phyloP scores from a whole-genome alignment of 2,329 filamentous ascomycete species.

The Didymella pomorum region DNA sequence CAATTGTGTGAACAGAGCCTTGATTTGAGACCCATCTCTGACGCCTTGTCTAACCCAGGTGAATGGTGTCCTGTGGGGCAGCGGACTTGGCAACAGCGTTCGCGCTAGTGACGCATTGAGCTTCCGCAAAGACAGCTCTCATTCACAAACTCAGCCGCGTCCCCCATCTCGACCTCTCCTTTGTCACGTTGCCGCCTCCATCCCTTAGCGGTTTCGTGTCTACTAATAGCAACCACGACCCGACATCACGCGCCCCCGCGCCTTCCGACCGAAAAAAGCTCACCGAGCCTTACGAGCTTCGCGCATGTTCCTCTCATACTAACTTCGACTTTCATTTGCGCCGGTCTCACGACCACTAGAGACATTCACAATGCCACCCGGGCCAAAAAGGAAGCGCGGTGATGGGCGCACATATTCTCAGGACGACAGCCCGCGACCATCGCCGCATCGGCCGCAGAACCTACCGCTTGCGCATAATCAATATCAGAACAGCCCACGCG shows the following conservation, averaged over 20 bases:
- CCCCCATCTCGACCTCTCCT: conserved; percentile 23
- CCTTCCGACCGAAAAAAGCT: background rate
- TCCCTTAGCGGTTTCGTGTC: conserved; percentile 14
- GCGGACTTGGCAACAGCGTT: conserved; percentile 10
- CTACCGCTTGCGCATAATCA: conserved; percentile 61
- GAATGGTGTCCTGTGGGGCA: conserved; percentile 1
- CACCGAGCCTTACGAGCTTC: conserved; percentile 15
- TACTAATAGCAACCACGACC: background rate
- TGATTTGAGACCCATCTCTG: background rate
- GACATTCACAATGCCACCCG: conserved; percentile 59
- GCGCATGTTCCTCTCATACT: conserved; percentile 43
- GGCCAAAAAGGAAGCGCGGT: conserved; percentile 65
- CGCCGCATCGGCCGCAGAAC: conserved; percentile 61
- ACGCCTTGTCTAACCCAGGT: background rate
- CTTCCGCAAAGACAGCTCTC: conserved; percentile 24
- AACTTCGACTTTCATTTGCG: conserved; percentile 29
- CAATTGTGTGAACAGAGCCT: background rate
- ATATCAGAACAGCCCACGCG: conserved; percentile 47
- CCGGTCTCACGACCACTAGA: conserved; percentile 40
- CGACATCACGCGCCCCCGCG: background rate
- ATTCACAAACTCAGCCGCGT: conserved; percentile 28
- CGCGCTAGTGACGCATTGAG: conserved; percentile 23
- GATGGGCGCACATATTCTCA: conserved; percentile 55
- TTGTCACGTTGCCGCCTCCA: conserved; percentile 23
- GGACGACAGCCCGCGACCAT: conserved; percentile 55